A percentile compares a stretch with the other conserved stretches of the same genome.
Conservation (phyloP, 2,329 filamentous ascomycete genomes). For the Penicillium sumatraense region DNA sequence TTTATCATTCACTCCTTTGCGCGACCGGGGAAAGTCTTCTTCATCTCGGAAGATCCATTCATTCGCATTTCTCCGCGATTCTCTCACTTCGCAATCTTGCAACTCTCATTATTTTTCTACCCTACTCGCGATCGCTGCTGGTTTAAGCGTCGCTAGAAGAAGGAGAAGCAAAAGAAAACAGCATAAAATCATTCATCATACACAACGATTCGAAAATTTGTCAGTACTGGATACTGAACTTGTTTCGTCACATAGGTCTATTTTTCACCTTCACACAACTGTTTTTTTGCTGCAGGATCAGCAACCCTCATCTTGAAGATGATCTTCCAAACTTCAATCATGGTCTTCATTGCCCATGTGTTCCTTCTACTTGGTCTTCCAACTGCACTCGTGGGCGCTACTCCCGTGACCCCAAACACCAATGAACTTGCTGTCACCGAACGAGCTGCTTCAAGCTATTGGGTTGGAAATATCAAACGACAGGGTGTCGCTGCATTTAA, state of each 20-base stretch:
- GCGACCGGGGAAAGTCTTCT: not conserved
- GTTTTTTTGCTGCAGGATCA: constrained; percentile 36
- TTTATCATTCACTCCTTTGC: constrained; percentile 16
- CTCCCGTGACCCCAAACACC: constrained; percentile 25
- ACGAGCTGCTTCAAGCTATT: constrained; percentile 60
- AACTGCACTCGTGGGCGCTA: constrained; percentile 35
- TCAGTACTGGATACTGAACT: constrained; percentile 37
- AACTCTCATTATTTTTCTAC: no score
- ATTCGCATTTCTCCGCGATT: constrained; percentile 13
- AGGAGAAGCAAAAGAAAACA: no score
- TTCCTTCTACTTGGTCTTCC: constrained; percentile 37
- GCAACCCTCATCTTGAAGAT: constrained; percentile 31
- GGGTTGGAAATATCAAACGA: constrained; percentile 71
- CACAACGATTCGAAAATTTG: not conserved
- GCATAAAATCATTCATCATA: no score
- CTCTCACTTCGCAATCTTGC: not conserved
- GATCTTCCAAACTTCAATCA: constrained; percentile 28
- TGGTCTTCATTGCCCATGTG: constrained; percentile 36
- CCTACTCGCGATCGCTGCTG: constrained; percentile 15
- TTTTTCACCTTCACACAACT: constrained; percentile 5
- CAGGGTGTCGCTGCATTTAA: constrained; percentile 72
- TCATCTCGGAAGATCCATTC: not conserved
- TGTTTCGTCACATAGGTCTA: constrained; percentile 18
- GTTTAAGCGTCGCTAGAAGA: constrained; percentile 16
- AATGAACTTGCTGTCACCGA: not conserved